A percentile compares a stretch with the other conserved stretches of the same genome.
phyloP scores from a whole-genome alignment of 73 alveolate species.

The Paramecium pentaurelia region DNA sequence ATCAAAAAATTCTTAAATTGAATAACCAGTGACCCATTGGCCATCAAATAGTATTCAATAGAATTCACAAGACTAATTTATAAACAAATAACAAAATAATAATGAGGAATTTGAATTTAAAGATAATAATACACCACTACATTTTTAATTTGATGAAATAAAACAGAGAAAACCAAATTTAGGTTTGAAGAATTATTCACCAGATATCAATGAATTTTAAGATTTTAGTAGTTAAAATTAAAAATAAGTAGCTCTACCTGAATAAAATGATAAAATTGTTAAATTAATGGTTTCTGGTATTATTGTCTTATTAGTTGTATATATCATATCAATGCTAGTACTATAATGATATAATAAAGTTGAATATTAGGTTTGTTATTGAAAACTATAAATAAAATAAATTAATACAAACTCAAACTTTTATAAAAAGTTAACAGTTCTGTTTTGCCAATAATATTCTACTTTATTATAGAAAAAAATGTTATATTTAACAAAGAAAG shows the following conservation, averaged over 20 bases:
- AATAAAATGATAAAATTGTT: slow-evolving; percentile 9
- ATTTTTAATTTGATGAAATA: neutral
- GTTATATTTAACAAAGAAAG: no score
- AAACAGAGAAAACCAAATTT: neutral
- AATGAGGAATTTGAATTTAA: neutral
- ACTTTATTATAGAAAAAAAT: no score
- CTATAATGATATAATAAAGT: neutral
- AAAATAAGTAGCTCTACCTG: neutral
- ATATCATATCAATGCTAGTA: neutral
- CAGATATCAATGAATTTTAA: neutral
- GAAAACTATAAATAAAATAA: no score
- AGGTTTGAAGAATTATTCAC: neutral
- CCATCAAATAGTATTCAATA: neutral
- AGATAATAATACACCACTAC: neutral
- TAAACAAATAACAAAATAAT: neutral
- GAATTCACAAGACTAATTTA: neutral
- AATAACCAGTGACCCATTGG: neutral
- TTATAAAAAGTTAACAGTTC: no score
- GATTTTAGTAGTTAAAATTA: neutral
- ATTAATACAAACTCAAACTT: no score
- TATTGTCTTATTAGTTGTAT: neutral
- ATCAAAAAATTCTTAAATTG: neutral
- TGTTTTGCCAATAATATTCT: no score
- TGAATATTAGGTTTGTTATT: no score
- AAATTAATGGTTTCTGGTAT: neutral